Conservation (phyloP, 768 basidiomycete genomes). For the Macrolepiota fuliginosa region DNA sequence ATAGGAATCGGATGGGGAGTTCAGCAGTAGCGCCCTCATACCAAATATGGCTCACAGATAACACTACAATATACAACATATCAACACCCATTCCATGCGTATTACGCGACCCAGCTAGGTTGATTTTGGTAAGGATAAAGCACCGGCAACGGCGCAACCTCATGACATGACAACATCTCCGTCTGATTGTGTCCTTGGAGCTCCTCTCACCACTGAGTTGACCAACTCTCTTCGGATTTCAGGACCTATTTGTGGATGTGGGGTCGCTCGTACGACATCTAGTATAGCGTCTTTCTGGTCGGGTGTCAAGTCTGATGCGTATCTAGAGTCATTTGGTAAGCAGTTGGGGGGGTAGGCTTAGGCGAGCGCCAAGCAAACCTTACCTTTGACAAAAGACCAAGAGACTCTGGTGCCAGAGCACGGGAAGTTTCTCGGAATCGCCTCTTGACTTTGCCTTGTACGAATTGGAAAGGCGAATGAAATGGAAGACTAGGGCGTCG, state of each 20-base stretch:
- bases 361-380: constrained; percentile 6
- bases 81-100: background rate
- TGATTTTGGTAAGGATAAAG: background rate
- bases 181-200: constrained; percentile 61
- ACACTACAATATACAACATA: background rate
- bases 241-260: constrained; percentile 83
- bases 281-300: constrained; percentile 98
- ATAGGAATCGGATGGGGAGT: constrained; percentile 32
- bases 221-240: constrained; percentile 92
- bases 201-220: constrained; percentile 83
- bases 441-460: constrained; percentile 72
- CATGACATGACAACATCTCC: constrained; percentile 67
- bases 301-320: constrained; percentile 89
- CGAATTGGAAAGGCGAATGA: constrained; percentile 91
- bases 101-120: background rate
- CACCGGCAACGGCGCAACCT: constrained; percentile 14
- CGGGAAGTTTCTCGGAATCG: constrained; percentile 83
- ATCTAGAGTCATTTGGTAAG: constrained; percentile 45
- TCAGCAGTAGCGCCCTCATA: constrained; percentile 2
- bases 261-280: constrained; percentile 84
- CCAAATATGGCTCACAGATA: background rate
- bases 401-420: constrained; percentile 97
- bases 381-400: constrained; percentile 93
- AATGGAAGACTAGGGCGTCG: constrained; percentile 97
- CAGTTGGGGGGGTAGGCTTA: background rate